A percentile compares a stretch with the other conserved stretches of the same genome.
phyloP scores from a whole-genome alignment of 306 rosid genomes.

The Vigna reflexopilosa region DNA sequence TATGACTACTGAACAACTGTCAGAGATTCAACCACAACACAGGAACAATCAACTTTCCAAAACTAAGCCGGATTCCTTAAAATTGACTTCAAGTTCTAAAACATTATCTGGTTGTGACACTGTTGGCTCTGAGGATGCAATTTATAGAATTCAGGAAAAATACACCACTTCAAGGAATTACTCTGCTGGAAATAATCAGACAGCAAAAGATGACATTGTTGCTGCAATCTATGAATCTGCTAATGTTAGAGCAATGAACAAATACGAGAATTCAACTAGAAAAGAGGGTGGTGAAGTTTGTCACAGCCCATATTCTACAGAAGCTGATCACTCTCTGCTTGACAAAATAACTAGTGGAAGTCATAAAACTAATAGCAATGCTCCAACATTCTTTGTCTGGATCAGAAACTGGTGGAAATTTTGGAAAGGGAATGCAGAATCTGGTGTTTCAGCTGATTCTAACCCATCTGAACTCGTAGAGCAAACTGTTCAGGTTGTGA shows the following conservation, averaged over 20 bases:
- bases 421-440: constrained; percentile 44
- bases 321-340: constrained; percentile 42
- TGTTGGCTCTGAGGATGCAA: constrained; percentile 43
- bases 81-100: constrained; percentile 50
- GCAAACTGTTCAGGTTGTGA: constrained; percentile 43
- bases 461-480: constrained; percentile 51
- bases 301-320: constrained; percentile 40
- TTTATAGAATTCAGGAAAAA: constrained; percentile 47
- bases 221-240: constrained; percentile 25
- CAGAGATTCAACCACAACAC: constrained; percentile 34
- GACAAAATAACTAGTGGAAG: constrained; percentile 46
- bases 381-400: constrained; percentile 52
- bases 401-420: constrained; percentile 58
- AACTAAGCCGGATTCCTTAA: constrained; percentile 48
- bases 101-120: constrained; percentile 42
- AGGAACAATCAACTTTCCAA: constrained; percentile 37
- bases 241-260: constrained; percentile 46
- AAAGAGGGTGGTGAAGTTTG: constrained; percentile 49
- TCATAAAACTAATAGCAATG: constrained; percentile 40
- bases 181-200: constrained; percentile 44
- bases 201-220: constrained; percentile 25
- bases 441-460: constrained; percentile 44
- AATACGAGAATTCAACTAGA: constrained; percentile 40
- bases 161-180: constrained; percentile 36
- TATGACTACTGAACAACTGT: constrained; percentile 45